Percentiles rank a stretch among this genome's conserved stretches.
Evolutionary conservation across 1,284 basidiomycete genomes (phyloP).

Genomic region (Ustilago vetiveriae): DNA sequence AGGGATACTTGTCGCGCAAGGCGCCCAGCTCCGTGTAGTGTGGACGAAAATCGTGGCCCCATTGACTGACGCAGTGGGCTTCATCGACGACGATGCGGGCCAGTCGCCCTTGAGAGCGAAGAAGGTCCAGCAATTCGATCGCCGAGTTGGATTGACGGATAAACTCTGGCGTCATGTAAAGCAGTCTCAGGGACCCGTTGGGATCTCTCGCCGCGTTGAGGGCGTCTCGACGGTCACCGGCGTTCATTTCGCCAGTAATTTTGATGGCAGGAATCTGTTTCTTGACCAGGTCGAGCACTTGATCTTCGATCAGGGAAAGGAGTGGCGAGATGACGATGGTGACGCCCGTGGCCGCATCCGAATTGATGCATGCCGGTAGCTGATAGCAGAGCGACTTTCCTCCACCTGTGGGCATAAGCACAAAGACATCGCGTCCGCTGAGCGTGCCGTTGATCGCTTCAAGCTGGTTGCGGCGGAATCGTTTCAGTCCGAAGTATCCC

Average conservation of each 20-base stretch:
- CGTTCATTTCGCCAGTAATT: constrained; percentile 74
- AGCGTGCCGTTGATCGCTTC: constrained; percentile 86
- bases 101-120: constrained; percentile 74
- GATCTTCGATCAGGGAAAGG: constrained; percentile 88
- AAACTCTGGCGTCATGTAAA: constrained; percentile 95
- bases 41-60: constrained; percentile 83
- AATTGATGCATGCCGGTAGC: constrained; percentile 83
- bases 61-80: constrained; percentile 86
- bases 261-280: constrained; percentile 79
- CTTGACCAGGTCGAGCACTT: constrained; percentile 77
- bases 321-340: constrained; percentile 92
- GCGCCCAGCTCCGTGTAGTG: constrained; percentile 72
- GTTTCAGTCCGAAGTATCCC: constrained; percentile 75
- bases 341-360: constrained; percentile 79
- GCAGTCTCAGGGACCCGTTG: constrained; percentile 71
- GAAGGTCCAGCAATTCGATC: constrained; percentile 73
- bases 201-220: constrained; percentile 69
- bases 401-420: constrained; percentile 96
- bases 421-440: constrained; percentile 85
- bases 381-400: constrained; percentile 78
- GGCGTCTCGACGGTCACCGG: constrained; percentile 67
- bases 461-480: constrained; percentile 85
- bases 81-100: constrained; percentile 96
- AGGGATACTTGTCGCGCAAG: constrained; percentile 78
- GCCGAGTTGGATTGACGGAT: constrained; percentile 66